Base-by-base conservation (phyloP, 1,284 basidiomycete genomes). In the Ceratobasidium sp. region DNA sequence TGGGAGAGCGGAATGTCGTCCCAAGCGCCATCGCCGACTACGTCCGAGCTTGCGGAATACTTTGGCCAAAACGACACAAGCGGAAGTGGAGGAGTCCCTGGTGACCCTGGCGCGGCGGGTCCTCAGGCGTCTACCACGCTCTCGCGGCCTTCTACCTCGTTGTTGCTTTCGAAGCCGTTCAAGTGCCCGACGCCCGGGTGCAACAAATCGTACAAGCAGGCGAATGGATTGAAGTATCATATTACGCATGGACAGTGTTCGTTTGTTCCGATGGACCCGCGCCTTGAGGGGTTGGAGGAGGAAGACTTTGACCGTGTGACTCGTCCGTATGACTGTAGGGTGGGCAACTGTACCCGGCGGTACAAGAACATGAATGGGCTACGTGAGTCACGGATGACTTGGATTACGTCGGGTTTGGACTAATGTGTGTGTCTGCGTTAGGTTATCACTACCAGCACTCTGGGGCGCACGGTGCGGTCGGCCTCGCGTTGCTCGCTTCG, bases 351-450 rank as follows among this genome's bases (percentile, higher is more conserved):
- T 82, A 91, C 91, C 80, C 90, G 98, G 82, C 85, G 97, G 79
- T 99, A 99, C 86, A 97, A 98, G 88, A 98, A 99, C 82, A 97
- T 98, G 96, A 98, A 98, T 82, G 96, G 96, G 0, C 84, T 98
- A 75, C 85, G 88, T 87, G 79, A 79, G 86, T 84, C 36, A 41
- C 36, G 6, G 1, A 22, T 64, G 44, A 36, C 48, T 14, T 14
- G 41, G 74, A 17, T 47, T 71, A 17, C 33, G 31, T 41, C 31
- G 50, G 19, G 7, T 9, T 19, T 9, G 15, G 41, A 63, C 17
- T 45, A 8, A 31, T 63, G 41, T 63, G 15, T 33, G 50, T 69
- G n/a, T 51, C 31, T 47, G 56, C 31, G 53, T 74, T 80, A 83
- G 85, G 93, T 80, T 99, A 99, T 79, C 97, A 99, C 84, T 99